Base-by-base conservation (phyloP, 2,329 filamentous ascomycete genomes). In the Macrophomina phaseolina region DNA sequence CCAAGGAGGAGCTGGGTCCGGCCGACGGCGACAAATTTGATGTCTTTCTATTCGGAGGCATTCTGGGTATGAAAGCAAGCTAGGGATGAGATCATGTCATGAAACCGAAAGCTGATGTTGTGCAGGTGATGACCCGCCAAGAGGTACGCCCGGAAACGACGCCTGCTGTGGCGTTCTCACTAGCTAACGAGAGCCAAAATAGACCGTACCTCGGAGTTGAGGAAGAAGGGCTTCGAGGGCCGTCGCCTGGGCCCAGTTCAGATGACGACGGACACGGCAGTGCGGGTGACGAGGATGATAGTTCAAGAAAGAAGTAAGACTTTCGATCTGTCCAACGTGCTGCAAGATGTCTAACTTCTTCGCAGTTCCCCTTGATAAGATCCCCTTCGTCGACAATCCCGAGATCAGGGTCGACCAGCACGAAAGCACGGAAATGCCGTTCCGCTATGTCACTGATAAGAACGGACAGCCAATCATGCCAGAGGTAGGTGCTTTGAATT, bases 181-280 rank as follows among this genome's bases (percentile, higher is more conserved):
- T 45, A 16, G 56, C 72, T 78, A 69, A 78, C 70, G 58, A 7
- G 16, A 23, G 3, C 18, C 61, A 32, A 32, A 34, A 68, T 66
- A 96, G 94, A 98, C 80, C 90, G 95, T 69, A 99, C 95, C 4
- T 94, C 92, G n/a, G 95, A 99, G 79, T 83, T 99, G 73, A 89
- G 95, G 63, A 93, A 92, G 80, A 97, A 98, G 77, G 95, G 95
- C 3, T 99, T 97, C 73, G 85, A 90, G 67, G 93, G 94, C 67
- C 89, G 95, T 64, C 87, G 95, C 67, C 84, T 99, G 36, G 95
- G 95, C 0, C 92, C 94, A 7, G 90, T 94, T 73, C 95, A 99
- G 80, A 97, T 99, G 94, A 98, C 95, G 3, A 99, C 95, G 4
- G 95, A 99, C 78, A 99, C 95, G 23, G 95, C 95, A 4, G 95